A percentile compares a stretch with the other conserved stretches of the same genome.
These are phyloP conservation scores for Podila epicladia DNA, from an alignment of 192 early-diverging fungal species.

Conservation along the genomic window DNA sequence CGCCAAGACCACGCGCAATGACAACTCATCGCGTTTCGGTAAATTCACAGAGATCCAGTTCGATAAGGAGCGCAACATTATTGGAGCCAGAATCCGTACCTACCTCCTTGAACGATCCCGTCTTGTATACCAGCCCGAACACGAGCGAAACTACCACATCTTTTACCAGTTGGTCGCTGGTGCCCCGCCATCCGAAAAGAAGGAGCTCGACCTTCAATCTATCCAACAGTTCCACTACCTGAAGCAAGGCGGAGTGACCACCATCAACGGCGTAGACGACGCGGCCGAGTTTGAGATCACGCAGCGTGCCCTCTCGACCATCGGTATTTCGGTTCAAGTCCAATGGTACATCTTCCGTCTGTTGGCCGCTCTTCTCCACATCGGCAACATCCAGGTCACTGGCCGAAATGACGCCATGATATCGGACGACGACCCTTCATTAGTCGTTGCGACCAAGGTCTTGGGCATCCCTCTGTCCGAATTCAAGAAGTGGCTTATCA, in stretches of 20 bases:
- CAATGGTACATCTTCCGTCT: conserved; percentile 94
- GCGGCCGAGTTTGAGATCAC: conserved; percentile 92
- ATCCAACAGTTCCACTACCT: conserved; percentile 88
- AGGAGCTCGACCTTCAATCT: conserved; percentile 78
- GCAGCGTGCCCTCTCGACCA: conserved; percentile 82
- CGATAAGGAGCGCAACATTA: conserved; percentile 83
- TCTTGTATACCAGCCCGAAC: conserved; percentile 91
- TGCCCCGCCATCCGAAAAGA: conserved; percentile 82
- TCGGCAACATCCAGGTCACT: conserved; percentile 93
- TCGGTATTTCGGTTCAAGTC: conserved; percentile 82
- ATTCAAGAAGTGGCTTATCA: conserved; percentile 95
- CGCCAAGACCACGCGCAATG: conserved; percentile 99
- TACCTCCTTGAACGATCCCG: conserved; percentile 97
- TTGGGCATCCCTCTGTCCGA: conserved; percentile 81
- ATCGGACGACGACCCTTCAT: conserved; percentile 81
- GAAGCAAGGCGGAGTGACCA: conserved; percentile 85
- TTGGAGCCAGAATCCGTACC: conserved; percentile 94
- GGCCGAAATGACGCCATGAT: conserved; percentile 77
- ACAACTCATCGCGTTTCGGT: conserved; percentile 98
- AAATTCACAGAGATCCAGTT: conserved; percentile 98
- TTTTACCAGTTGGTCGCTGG: conserved; percentile 99
- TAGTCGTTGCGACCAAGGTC: conserved; percentile 71
- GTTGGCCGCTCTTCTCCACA: conserved; percentile 91
- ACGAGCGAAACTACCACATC: conserved; percentile 98
- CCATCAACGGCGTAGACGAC: conserved; percentile 90